Evolutionary conservation across 352 stramenopile species (phyloP).

Genomic region (Globisporangium camurandrum): DNA sequence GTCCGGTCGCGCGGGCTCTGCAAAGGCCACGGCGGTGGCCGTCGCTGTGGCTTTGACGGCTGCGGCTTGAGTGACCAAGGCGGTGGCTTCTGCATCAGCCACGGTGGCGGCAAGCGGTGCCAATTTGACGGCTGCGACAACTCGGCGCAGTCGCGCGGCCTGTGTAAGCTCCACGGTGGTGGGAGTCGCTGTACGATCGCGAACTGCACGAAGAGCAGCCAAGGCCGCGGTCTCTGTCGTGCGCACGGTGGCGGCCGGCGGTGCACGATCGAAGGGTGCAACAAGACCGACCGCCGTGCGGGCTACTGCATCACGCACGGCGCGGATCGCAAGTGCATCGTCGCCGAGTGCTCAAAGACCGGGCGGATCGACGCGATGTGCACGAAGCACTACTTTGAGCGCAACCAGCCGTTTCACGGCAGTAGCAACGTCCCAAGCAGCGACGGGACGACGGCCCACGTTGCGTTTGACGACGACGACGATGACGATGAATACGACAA

Average conservation of each 20-base stretch:
- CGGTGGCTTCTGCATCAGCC: slow-evolving; percentile 75
- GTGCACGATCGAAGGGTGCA: slow-evolving; percentile 81
- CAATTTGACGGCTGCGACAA: slow-evolving; percentile 70
- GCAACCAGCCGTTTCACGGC: slow-evolving; percentile 43
- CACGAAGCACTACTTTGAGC: slow-evolving; percentile 82
- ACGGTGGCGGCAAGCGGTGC: slow-evolving; percentile 79
- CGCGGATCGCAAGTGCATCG: slow-evolving; percentile 74
- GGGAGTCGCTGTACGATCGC: slow-evolving; percentile 70
- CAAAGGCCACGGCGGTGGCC: slow-evolving; percentile 71
- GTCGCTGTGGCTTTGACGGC: slow-evolving; percentile 56
- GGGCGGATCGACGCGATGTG: slow-evolving; percentile 78
- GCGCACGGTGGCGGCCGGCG: slow-evolving; percentile 75
- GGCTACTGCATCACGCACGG: slow-evolving; percentile 79
- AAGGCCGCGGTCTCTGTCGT: slow-evolving; percentile 74
- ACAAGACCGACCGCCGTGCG: slow-evolving; percentile 73
- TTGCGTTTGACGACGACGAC: slow-evolving; percentile 3
- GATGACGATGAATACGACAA: slow-evolving; percentile 2
- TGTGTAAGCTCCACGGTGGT: slow-evolving; percentile 78
- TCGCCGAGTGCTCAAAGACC: slow-evolving; percentile 76
- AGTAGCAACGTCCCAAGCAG: not conserved
- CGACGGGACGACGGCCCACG: no score
- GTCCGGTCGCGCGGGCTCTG: slow-evolving; percentile 74
- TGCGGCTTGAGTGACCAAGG: slow-evolving; percentile 75
- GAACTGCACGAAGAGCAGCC: slow-evolving; percentile 83
- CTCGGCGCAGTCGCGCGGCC: slow-evolving; percentile 68